Conservation (phyloP, 176 grass and related monocot species). For the Poa pratensis region DNA sequence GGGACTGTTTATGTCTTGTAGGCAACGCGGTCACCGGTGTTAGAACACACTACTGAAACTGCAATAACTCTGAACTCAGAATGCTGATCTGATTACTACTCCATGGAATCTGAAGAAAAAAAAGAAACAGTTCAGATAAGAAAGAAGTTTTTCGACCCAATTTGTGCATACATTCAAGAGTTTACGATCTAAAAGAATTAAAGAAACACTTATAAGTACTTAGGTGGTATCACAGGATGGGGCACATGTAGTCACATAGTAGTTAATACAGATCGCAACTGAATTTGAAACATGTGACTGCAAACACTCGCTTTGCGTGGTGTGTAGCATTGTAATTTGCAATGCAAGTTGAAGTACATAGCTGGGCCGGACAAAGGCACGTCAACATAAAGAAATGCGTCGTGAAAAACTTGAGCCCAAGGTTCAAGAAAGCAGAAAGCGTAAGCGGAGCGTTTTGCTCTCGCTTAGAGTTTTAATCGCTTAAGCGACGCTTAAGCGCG, state of each 20-base stretch:
- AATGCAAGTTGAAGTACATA: neutral
- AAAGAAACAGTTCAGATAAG: no score
- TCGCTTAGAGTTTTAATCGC: no score
- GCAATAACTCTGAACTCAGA: neutral
- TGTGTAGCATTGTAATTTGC: neutral
- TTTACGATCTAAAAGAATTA: no score
- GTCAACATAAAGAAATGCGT: neutral
- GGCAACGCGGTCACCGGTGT: neutral
- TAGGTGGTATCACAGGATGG: neutral
- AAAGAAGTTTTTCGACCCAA: no score
- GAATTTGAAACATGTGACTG: constrained; percentile 2
- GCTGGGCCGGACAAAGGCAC: neutral
- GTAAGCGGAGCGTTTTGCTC: no score
- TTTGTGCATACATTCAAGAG: no score
- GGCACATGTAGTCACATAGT: neutral
- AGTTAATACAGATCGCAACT: constrained; percentile 9
- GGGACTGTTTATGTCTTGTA: neutral
- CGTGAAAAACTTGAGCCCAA: no score
- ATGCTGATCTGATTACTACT: neutral
- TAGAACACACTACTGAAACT: neutral
- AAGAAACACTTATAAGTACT: neutral
- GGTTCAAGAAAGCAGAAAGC: no score
- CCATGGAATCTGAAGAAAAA: no score
- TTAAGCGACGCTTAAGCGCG: no score
- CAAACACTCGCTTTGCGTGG: neutral